These are phyloP conservation scores for Ophiostoma tasmaniense DNA, from an alignment of 2,329 filamentous ascomycete species.

Conservation along the genomic window DNA sequence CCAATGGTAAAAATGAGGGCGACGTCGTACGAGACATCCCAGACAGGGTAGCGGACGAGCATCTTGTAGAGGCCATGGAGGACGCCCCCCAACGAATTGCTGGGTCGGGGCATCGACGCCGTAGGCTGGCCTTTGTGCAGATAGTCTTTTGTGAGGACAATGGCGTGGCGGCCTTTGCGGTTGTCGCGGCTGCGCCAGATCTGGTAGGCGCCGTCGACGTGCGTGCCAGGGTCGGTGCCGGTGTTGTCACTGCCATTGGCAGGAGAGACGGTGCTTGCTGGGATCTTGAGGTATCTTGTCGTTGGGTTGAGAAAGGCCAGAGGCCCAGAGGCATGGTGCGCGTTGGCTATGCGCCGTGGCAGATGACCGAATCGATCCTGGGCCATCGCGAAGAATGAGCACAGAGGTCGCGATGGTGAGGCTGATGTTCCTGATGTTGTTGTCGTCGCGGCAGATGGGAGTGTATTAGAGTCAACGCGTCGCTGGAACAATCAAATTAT, in stretches of 20 bases:
- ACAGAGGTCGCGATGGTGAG: neutral
- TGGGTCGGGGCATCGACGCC: constrained; percentile 8
- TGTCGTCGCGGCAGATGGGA: neutral
- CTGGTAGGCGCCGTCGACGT: constrained; percentile 24
- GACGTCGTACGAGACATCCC: constrained; percentile 37
- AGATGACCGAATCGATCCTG: constrained; percentile 3
- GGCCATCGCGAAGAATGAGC: neutral
- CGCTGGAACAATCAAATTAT: no score
- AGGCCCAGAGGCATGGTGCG: constrained; percentile 1
- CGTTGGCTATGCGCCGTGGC: constrained; percentile 14
- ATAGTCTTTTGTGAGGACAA: constrained; percentile 24
- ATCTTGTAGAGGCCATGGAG: constrained; percentile 27
- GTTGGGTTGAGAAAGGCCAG: constrained; percentile 21
- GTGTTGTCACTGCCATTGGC: neutral
- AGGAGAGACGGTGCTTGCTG: neutral
- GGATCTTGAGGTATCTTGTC: constrained; percentile 19
- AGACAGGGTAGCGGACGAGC: constrained; percentile 30
- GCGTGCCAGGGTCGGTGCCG: neutral
- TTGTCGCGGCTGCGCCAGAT: constrained; percentile 38
- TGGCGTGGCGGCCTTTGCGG: constrained; percentile 34
- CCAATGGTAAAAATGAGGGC: constrained; percentile 34
- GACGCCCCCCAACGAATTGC: constrained; percentile 23
- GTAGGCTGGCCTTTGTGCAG: neutral
- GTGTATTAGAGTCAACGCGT: neutral
- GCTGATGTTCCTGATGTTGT: no score